Base-by-base conservation (phyloP, 805 yeast species). In the Ogataea trehalophila region DNA sequence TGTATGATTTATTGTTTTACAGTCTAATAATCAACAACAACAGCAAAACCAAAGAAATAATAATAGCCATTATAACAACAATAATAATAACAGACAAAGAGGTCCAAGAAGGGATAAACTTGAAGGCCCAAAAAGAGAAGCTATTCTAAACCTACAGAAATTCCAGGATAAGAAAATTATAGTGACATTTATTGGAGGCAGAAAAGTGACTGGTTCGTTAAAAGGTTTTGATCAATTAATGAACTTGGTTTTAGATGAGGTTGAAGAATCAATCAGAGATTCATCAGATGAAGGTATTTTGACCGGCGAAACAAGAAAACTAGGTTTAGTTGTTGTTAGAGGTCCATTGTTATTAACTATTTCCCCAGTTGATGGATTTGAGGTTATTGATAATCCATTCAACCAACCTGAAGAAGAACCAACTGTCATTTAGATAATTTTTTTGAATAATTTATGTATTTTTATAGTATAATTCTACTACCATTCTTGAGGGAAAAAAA, bases 71-170 rank as follows among this genome's bases (percentile, higher is more conserved):
- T 43, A 41, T 18, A 37, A 44, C 5, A 47, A 40, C 18, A 36
- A 44, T 37, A 44, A 37, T 33, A 42, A 38, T 26, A 38, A 33
- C 38, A 48, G 51, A 45, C 51, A 44, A 37, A 45, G 46, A 33
- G 37, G 37, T 35, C 53, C 45, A 33, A 51, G 50, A 43, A 48
- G 52, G 37, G 57, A 55, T 36, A 55, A 67, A 49, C 61, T 73
- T 55, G 89, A 83, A 56, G 81, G 89, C 14, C 98, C 97, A 35
- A 87, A 86, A 71, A 85, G 89, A 67, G 97, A 91, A 53, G 95
- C 96, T 20, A 87, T 91, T 50, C 72, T 89, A 47, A 90, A 91
- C 64, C 72, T 94, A 50, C 79, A 83, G 52, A 85, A 81, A 60
- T 87, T 86, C 63, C 79, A 80, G 58, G 95, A 88, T 62, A 74